Base-by-base conservation (phyloP, 257 asterid species). In the Craterostigma plantagineum region DNA sequence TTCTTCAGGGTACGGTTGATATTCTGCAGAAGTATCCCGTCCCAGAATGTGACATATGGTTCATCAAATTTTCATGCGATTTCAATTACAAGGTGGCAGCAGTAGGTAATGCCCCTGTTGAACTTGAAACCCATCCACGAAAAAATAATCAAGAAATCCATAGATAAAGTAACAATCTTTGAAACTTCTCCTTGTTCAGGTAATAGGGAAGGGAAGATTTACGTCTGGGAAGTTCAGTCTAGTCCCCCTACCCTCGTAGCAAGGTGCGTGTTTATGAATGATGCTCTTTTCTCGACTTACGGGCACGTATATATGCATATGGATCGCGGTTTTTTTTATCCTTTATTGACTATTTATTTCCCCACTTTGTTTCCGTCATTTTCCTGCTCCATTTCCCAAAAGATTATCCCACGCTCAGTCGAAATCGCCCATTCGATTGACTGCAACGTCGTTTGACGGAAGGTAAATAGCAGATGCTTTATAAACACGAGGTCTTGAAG, bases 41-140 rank as follows among this genome's bases (percentile, higher is more conserved):
- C 58, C 97, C 97, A 0, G 97, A 87, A 42, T 81, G 93, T 53
- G 97, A 87, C 62, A 87, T 87, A 49, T 87, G 97, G 97, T 87
- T 87, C 58, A 82, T 87, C 73, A 87, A 86, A 65, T 82, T 81
- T 57, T 87, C 98, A 18, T 90, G 86, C 47, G 95, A 90, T 67
- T 90, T 74, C 56, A 78, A 77, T 48, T 76, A 61, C 69, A 83
- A 65, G 69, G 40, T 85, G 35, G 79, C 63, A 16, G 98, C 93
- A 43, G 73, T 90, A 68, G 95, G 98, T 90, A 66, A 61, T 50
- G 7, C 52, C 52, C 33, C 51, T n/a, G 52, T 43, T 7, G 18
- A 30, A 16, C 15, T 3, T 12, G 18, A 10, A n/a, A n/a, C n/a
- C 17, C 9, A 35, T 15, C 27, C 39, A 9, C n/a, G 11, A 9